Evolutionary conservation across 768 basidiomycete species (phyloP).

Genomic region (Auricularia sp.): DNA sequence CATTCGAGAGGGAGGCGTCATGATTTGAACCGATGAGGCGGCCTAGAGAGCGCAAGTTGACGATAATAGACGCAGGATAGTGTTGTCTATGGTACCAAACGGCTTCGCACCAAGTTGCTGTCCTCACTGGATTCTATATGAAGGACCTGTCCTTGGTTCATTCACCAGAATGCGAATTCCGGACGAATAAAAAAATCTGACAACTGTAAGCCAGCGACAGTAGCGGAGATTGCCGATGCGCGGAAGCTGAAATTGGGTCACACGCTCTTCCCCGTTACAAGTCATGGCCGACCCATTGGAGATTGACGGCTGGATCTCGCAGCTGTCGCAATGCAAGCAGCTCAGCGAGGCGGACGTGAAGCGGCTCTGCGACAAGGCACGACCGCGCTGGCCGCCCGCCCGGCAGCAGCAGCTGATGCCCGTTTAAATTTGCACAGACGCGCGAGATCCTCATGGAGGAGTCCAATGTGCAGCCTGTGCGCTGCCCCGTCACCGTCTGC

Average conservation of each 20-base stretch:
- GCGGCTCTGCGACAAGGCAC: constrained; percentile 96
- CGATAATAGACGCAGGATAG: no score
- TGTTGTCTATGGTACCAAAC: no score
- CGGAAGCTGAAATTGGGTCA: neutral
- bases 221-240: neutral
- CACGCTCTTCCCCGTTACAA: neutral
- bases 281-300: constrained; percentile 36
- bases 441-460: constrained; percentile 98
- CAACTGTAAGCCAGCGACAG: no score
- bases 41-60: no score
- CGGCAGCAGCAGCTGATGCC: constrained; percentile 12
- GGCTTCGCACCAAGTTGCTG: no score
- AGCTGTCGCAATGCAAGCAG: constrained; percentile 95
- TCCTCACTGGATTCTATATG: no score
- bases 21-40: no score
- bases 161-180: no score
- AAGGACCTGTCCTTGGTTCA: no score
- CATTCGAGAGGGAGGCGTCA: no score
- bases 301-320: constrained; percentile 95
- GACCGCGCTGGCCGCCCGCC: constrained; percentile 21
- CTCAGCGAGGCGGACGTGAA: constrained; percentile 92
- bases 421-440: constrained; percentile 43
- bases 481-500: constrained; percentile 98
- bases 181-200: no score
- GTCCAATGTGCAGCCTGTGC: constrained; percentile 96